Base-by-base conservation (phyloP, 331 rosid genomes). In the Malus hybrid region DNA sequence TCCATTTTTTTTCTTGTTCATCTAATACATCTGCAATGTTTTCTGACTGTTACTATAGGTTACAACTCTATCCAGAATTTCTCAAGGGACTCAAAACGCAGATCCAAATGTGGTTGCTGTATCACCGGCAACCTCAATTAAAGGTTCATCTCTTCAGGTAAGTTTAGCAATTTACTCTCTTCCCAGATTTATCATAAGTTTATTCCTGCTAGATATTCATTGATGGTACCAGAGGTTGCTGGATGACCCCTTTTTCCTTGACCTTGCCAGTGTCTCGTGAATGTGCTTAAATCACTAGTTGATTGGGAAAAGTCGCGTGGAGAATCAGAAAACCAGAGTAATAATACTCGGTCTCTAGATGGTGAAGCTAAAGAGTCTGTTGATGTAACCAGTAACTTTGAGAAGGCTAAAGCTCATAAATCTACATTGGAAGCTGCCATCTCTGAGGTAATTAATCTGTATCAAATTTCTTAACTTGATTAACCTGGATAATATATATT, bases 101-200 rank as follows among this genome's bases (percentile, higher is more conserved):
- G 97, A 95, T 86, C 97, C 96, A 67, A 95, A 92, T 85, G 76
- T 89, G 39, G 87, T 80, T 80, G 91, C 87, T 70, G 73, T 77
- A 54, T 86, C 99, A 62, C 99, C 88, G 67, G 76, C 93, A 79
- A 84, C 91, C 74, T 87, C 96, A 76, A 73, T 89, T 48, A 92
- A 89, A 85, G 99, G 96, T 72, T 92, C 98, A 76, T 95, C 99
- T 22, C 96, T 95, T 82, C 99, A 95, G 83, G 99, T 95, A 70
- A 78, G 96, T 87, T 83, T 73, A 73, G 29, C 33, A 39, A 48
- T 57, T 79, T 48, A 22, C 70, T 78, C 77, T 67, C 39, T 71
- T 16, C 5, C 18, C 74, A 64, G 65, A 80, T 84, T 59, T 22
- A 61, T 61, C 72, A 56, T 65, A 19, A 66, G 76, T 44, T 12